These are phyloP conservation scores for Ramalina intermedia DNA, from an alignment of 495 filamentous ascomycete species.

Conservation along the genomic window DNA sequence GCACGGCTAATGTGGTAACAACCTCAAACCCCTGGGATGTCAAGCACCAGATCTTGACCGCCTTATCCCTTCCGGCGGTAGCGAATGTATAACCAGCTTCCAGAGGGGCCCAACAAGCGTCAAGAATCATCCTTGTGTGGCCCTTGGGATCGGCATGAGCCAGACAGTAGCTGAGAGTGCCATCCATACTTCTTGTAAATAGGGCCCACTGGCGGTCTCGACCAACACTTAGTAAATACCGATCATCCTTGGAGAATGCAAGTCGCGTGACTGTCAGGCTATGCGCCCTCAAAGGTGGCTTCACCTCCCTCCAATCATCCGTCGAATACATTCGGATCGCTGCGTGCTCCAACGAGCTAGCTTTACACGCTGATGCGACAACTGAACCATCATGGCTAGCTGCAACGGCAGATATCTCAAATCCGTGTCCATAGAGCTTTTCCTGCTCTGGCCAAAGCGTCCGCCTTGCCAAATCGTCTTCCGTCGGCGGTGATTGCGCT, in stretches of 20 bases:
- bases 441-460: slow-evolving; percentile 93
- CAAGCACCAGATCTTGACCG: slow-evolving; percentile 60
- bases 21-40: slow-evolving; percentile 25
- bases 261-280: slow-evolving; percentile 70
- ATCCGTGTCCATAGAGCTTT: slow-evolving; percentile 98
- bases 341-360: slow-evolving; percentile 82
- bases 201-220: slow-evolving; percentile 84
- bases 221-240: slow-evolving; percentile 70
- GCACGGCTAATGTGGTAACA: slow-evolving; percentile 37
- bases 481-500: slow-evolving; percentile 53
- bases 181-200: slow-evolving; percentile 36
- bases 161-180: slow-evolving; percentile 36
- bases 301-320: slow-evolving; percentile 71
- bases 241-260: slow-evolving; percentile 61
- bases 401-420: slow-evolving; percentile 88
- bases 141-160: slow-evolving; percentile 59
- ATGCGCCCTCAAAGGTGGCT: slow-evolving; percentile 66
- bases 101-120: slow-evolving; percentile 61
- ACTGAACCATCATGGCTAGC: slow-evolving; percentile 55
- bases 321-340: slow-evolving; percentile 87
- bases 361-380: slow-evolving; percentile 87
- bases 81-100: slow-evolving; percentile 44
- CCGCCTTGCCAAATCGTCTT: slow-evolving; percentile 78
- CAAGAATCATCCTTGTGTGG: slow-evolving; percentile 82
- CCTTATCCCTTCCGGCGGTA: slow-evolving; percentile 79